Percentiles rank a stretch among this genome's conserved stretches.
Evolutionary conservation across 2,329 filamentous ascomycete genomes (phyloP).

Genomic region (Juglanconis oblonga): DNA sequence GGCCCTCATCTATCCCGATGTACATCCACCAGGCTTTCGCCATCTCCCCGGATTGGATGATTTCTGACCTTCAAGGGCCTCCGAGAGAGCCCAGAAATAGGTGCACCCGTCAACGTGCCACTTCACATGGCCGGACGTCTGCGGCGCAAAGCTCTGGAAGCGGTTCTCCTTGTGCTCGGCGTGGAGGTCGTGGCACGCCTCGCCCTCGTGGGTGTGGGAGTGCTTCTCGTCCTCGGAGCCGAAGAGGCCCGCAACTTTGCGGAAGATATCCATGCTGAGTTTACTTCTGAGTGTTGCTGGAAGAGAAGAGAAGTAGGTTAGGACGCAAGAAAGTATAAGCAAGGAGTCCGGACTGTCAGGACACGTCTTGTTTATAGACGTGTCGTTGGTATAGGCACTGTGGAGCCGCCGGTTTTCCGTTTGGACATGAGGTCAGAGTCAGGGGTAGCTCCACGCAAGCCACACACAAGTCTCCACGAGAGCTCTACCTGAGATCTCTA

Average conservation of each 20-base stretch:
- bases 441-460: conserved; percentile 18
- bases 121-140: conserved; percentile 72
- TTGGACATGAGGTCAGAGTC: conserved; percentile 14
- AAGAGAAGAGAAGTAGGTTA: not conserved
- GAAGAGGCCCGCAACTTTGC: conserved; percentile 41
- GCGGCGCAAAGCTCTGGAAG: conserved; percentile 69
- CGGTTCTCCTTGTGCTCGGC: conserved; percentile 47
- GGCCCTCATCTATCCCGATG: not conserved
- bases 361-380: conserved; percentile 11
- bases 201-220: conserved; percentile 41
- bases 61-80: conserved; percentile 64
- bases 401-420: conserved; percentile 7
- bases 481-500: not conserved
- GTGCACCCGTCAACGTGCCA: conserved; percentile 85
- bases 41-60: not conserved
- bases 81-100: conserved; percentile 82
- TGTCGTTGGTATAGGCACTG: conserved; percentile 10
- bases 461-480: conserved; percentile 13
- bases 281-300: not conserved
- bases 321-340: not conserved
- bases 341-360: not conserved
- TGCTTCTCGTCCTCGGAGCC: conserved; percentile 37
- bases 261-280: conserved; percentile 33
- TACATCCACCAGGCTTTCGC: not conserved
- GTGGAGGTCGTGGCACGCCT: conserved; percentile 40